A percentile compares a stretch with the other conserved stretches of the same genome.
Conservation (phyloP, 1,284 basidiomycete genomes). For the Sporisorium iseilematis-ciliati region DNA sequence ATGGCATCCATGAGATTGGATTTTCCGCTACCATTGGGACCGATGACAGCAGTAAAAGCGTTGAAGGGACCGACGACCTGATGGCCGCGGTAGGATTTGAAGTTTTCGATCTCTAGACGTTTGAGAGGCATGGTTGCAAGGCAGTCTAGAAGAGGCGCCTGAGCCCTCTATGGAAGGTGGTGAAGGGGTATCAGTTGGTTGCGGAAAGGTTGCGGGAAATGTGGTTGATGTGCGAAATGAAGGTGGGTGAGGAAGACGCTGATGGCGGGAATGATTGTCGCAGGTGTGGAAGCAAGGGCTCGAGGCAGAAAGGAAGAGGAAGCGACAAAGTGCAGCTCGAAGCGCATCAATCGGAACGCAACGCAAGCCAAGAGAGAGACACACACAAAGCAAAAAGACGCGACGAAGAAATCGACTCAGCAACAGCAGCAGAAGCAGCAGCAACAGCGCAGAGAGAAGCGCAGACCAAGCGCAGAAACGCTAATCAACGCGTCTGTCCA, state of each 20-base stretch:
- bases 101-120: conserved; percentile 68
- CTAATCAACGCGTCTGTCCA: conserved; percentile 15
- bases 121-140: conserved; percentile 62
- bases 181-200: not conserved
- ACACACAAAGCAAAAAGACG: conserved; percentile 2
- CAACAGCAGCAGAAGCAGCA: conserved; percentile 8
- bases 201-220: not conserved
- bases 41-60: conserved; percentile 91
- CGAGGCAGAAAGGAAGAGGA: not conserved
- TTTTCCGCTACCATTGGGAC: conserved; percentile 98
- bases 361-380: not conserved
- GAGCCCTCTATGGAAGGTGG: conserved; percentile 20
- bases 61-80: conserved; percentile 90
- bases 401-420: not conserved
- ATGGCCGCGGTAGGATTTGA: conserved; percentile 79
- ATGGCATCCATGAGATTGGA: conserved; percentile 99
- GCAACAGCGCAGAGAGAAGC: not conserved
- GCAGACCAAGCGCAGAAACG: not conserved
- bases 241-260: not conserved
- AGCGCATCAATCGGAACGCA: conserved; percentile 3
- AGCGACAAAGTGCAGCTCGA: not conserved
- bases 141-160: conserved; percentile 30
- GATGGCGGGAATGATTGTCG: not conserved
- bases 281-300: not conserved
- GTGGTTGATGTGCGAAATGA: not conserved